Evolutionary conservation across 106 monocot genomes (phyloP), one percentile per base, ranked within the genome.

Genomic region (Amphibolis antarctica): DNA sequence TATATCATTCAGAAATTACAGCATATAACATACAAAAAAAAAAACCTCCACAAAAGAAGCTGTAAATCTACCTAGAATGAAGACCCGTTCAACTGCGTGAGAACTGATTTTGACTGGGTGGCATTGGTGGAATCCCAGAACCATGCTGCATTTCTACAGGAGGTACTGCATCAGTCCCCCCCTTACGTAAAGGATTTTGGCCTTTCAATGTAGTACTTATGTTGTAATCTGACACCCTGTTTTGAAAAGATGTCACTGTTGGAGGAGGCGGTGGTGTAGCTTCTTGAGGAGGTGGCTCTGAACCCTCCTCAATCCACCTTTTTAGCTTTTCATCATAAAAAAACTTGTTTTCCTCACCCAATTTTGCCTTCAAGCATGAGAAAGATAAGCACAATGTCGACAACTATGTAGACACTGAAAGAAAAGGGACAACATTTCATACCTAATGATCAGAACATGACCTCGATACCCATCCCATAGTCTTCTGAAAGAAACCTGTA

Each of bases 301-400:
- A 76, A 46, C 96, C 96, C 74, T 98, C 86, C 69, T 98, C 96
- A 27, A 98, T 84, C 96, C 96, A 98, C 68, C 82, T 86, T 72
- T 90, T 98, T 27, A 98, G 79, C 47, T 90, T 90, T 53, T 98
- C 86, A 67, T 98, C 87, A 66, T 90, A 98, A 72, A 90, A 98
- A 63, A 98, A 98, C 64, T 82, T 98, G 72, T 98, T 98, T 24
- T 54, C 70, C 57, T 98, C 84, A 28, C 96, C 96, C 45, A 98
- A 67, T 68, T 90, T 98, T 28, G 90, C 96, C 96, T 98, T 28
- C 29, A 22, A 58, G 9, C 4, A 36, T 36, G 7, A 28, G 29
- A 58, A 19, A 43, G 44, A 10, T 11, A 45, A 0, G 15, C 31
- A 46, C 42, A 44, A 61, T n/a, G n/a, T n/a, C n/a, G n/a, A 44